Conservation (phyloP, 2,329 filamentous ascomycete genomes). For the Diplodia seriata region DNA sequence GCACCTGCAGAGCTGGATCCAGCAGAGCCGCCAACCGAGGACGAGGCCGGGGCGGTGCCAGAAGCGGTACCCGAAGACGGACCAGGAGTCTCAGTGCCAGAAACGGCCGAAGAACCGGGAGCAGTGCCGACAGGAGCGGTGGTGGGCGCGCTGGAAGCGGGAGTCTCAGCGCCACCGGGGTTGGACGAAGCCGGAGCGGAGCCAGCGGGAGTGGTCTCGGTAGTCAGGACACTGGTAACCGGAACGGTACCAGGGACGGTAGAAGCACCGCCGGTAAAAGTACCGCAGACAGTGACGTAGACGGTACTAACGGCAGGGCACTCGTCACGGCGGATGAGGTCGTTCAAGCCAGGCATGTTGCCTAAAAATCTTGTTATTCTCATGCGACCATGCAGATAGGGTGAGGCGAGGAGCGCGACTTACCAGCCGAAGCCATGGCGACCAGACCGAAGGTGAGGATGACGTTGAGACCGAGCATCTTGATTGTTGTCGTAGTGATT, state of each 20-base stretch:
- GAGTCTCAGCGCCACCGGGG: constrained; percentile 6
- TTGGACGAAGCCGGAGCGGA: neutral
- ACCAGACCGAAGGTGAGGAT: constrained; percentile 10
- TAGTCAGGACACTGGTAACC: neutral
- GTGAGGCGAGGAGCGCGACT: neutral
- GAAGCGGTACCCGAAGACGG: constrained; percentile 16
- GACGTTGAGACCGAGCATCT: constrained; percentile 28
- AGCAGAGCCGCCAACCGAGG: constrained; percentile 14
- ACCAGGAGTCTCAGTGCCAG: constrained; percentile 9
- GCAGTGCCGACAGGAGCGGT: constrained; percentile 10
- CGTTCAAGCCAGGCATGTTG: constrained; percentile 17
- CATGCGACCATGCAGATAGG: neutral
- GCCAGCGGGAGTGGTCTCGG: constrained; percentile 17
- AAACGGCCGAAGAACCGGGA: constrained; percentile 8
- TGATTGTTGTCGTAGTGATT: constrained; percentile 21
- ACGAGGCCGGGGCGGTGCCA: constrained; percentile 12
- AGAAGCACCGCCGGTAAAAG: constrained; percentile 5
- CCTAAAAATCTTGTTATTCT: constrained; percentile 13
- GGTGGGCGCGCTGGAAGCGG: neutral
- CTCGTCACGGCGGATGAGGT: constrained; percentile 26
- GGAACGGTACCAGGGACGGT: constrained; percentile 2
- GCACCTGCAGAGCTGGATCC: neutral
- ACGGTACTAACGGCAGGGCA: constrained; percentile 20
- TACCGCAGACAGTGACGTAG: constrained; percentile 13
- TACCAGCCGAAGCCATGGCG: constrained; percentile 27